Percentiles rank a stretch among this genome's conserved stretches.
phyloP scores from a whole-genome alignment of 371 early-diverging fungal genomes.

The Mortierella sp. region DNA sequence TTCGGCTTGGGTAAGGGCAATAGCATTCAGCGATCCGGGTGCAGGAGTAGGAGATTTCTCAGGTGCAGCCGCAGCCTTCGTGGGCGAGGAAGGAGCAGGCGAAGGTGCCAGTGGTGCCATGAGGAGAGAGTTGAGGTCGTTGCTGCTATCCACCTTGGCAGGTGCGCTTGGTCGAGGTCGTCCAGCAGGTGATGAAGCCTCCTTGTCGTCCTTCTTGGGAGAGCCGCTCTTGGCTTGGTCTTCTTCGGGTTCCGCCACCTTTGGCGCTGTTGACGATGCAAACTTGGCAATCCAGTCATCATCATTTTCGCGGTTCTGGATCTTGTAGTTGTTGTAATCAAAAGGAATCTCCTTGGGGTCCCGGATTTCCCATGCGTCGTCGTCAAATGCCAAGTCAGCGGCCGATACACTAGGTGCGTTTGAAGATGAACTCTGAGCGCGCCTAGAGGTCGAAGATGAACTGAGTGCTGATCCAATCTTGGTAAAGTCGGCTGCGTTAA shows the following conservation, averaged over 20 bases:
- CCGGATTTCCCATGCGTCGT: slow-evolving; percentile 67
- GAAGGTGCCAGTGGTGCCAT: slow-evolving; percentile 31
- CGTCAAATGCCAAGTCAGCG: slow-evolving; percentile 60
- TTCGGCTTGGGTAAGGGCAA: slow-evolving; percentile 36
- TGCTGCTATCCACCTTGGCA: slow-evolving; percentile 40
- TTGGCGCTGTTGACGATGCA: slow-evolving; percentile 40
- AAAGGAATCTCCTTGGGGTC: slow-evolving; percentile 51
- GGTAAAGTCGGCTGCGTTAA: slow-evolving; percentile 48
- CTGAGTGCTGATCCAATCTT: slow-evolving; percentile 34
- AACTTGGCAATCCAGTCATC: slow-evolving; percentile 55
- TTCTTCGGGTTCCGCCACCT: slow-evolving; percentile 33
- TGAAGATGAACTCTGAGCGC: slow-evolving; percentile 56
- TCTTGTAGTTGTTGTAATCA: slow-evolving; percentile 57
- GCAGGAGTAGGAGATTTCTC: slow-evolving; percentile 35
- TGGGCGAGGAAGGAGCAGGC: slow-evolving; percentile 21
- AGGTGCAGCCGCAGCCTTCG: slow-evolving; percentile 6
- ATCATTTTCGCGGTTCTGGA: slow-evolving; percentile 53
- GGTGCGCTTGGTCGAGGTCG: slow-evolving; percentile 49
- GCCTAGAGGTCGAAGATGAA: slow-evolving; percentile 51
- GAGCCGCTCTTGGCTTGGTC: slow-evolving; percentile 48
- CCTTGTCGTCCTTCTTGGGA: slow-evolving; percentile 31
- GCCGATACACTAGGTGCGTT: slow-evolving; percentile 51
- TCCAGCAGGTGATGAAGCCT: slow-evolving; percentile 40
- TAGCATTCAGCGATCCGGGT: slow-evolving; percentile 46
- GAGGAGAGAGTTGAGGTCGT: slow-evolving; percentile 37